Evolutionary conservation across 768 basidiomycete genomes (phyloP).

Genomic region (Tephrocybe rancida): DNA sequence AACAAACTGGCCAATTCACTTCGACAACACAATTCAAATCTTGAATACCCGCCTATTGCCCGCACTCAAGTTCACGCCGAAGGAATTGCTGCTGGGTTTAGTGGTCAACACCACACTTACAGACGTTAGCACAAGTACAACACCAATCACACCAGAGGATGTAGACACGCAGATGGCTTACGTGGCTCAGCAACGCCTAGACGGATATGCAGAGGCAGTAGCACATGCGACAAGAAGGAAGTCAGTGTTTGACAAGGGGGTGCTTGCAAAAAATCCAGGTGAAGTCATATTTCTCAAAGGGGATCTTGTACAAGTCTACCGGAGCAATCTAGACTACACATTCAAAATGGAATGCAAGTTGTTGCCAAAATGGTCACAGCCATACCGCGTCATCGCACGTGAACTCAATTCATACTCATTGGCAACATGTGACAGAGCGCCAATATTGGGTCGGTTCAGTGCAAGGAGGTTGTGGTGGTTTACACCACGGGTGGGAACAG

Average conservation of each 20-base stretch:
- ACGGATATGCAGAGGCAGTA: conserved; percentile 27
- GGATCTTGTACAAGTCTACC: conserved; percentile 32
- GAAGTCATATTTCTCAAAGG: conserved; percentile 26
- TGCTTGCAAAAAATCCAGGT: conserved; percentile 14
- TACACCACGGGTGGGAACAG: background rate
- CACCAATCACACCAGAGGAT: conserved; percentile 2
- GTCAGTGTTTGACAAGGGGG: conserved; percentile 26
- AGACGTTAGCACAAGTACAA: conserved; percentile 3
- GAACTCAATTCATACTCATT: conserved; percentile 3
- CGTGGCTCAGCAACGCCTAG: conserved; percentile 28
- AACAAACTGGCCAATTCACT: conserved; percentile 30
- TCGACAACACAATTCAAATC: conserved; percentile 26
- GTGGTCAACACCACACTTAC: conserved; percentile 30
- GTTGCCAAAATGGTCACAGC: conserved; percentile 30
- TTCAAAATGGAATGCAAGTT: conserved; percentile 29
- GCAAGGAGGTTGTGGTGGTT: background rate
- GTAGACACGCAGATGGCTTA: conserved; percentile 25
- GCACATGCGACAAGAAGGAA: conserved; percentile 25
- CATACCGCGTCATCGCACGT: conserved; percentile 4
- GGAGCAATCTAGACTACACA: conserved; percentile 27
- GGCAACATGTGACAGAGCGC: background rate
- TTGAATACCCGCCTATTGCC: conserved; percentile 28
- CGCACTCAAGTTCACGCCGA: conserved; percentile 23
- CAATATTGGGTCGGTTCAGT: background rate
- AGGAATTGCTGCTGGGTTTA: conserved; percentile 32